These are phyloP conservation scores for Diaporthe citri DNA, from an alignment of 2,329 filamentous ascomycete genomes.

Conservation along the genomic window DNA sequence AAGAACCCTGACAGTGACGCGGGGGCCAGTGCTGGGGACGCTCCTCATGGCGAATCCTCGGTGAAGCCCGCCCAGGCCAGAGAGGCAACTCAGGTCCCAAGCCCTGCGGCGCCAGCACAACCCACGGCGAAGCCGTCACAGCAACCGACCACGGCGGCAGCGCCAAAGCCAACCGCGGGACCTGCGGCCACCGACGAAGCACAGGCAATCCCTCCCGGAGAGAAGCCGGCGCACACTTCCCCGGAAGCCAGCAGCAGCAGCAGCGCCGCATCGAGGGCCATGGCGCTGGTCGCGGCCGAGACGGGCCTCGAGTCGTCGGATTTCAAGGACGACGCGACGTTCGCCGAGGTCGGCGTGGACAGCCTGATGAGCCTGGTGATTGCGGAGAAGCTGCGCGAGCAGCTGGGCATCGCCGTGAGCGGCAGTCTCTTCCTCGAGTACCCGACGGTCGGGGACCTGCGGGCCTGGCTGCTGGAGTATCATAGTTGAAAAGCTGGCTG, in stretches of 20 bases:
- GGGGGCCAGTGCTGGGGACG: neutral
- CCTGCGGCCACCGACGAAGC: too few species aligned
- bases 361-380: constrained; percentile 53
- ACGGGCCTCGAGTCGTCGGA: constrained; percentile 68
- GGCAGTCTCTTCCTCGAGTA: constrained; percentile 52
- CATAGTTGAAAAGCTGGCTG: neutral
- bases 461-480: constrained; percentile 39
- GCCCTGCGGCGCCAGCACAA: too few species aligned
- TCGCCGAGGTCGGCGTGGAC: constrained; percentile 54
- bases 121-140: neutral
- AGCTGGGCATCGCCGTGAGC: constrained; percentile 46
- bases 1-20: neutral
- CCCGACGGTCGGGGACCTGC: constrained; percentile 35
- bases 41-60: neutral
- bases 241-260: too few species aligned
- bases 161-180: too few species aligned
- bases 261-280: constrained; percentile 41
- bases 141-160: neutral
- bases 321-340: constrained; percentile 50
- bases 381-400: constrained; percentile 50
- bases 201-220: neutral
- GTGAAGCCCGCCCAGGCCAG: neutral
- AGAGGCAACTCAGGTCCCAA: too few species aligned
- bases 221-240: neutral
- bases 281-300: constrained; percentile 63